Evolutionary conservation across 352 stramenopile genomes (phyloP), one percentile per base, ranked within the genome.

Genomic region (Pythium coloratum): DNA sequence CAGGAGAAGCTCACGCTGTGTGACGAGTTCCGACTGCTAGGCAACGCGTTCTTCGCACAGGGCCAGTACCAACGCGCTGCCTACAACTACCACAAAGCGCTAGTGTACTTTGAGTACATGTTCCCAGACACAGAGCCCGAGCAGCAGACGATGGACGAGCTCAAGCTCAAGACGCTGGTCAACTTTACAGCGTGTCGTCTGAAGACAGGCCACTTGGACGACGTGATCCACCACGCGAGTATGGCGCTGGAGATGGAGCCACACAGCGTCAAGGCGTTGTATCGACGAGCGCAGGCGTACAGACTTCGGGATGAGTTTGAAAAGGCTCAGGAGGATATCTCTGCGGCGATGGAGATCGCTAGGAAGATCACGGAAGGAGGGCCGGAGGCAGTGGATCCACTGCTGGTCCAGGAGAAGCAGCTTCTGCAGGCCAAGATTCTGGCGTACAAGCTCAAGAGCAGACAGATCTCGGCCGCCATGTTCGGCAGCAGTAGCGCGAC

Each of bases 41-140:
- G 87, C 2, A 93, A 92, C 57, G 63, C 72, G 28, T 93, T 95
- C 69, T 94, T 90, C 64, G 68, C 71, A 42, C 85, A 95, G 47
- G 87, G 85, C 2, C 85, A 95, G 76, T 93, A 85, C 63, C 84
- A 93, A 61, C 82, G 85, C 67, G 87, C 87, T 0, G 82, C 83
- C 13, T 94, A 84, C 57, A 79, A 94, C 57, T 95, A 92, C 67
- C 86, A 95, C 72, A 84, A 84, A 56, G 85, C 87, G 42, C 76
- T 95, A 24, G 78, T 94, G 50, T 92, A 93, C 62, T 95, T 95
- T 70, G 87, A 95, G 73, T 95, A 95, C 66, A 73, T 95, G 16
- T 95, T 95, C 55, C 75, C 81, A 2, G 87, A 95, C 44, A 82
- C 75, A 0, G 73, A 90, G 0, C 73, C 62, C 2, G 87, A 94